Base-by-base conservation (phyloP, 345 rosid species). In the Rhizophora apiculata region DNA sequence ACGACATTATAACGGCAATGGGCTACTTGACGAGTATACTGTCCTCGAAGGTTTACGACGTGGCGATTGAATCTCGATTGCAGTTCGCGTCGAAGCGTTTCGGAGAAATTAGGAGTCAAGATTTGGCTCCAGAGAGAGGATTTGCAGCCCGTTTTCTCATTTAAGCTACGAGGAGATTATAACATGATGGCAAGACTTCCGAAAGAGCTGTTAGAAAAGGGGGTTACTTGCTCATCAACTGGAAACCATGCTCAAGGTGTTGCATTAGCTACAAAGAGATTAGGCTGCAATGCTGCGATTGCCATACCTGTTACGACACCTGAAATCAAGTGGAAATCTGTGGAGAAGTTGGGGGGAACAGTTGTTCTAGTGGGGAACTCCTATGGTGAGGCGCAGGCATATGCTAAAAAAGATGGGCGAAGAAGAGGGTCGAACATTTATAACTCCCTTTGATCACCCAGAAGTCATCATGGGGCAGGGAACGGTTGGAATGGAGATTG, bases 221-320 rank as follows among this genome's bases (percentile, higher is more conserved):
- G 13, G 43, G 13, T 9, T 37, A 37, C 8, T 37, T 37, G 10
- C 10, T 37, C 3, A 8, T 8, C 43, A 9, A 3, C 13, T 39
- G 98, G 99, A 66, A 95, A 90, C 79, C 99, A 92, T 83, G 97
- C 99, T 46, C 99, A 95, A 82, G 99, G 98, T 43, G 97, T 95
- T 60, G 99, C 99, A 13, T 83, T 92, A 57, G 74, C 98, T 70
- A 97, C 99, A 55, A 80, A 81, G 67, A 83, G 63, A 76, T 81
- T 95, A 1, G 87, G 85, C 29, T 92, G 99, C 57, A 73, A 72
- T 64, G 98, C 98, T 0, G 83, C 92, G 66, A 87, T 95, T 78
- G 96, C 68, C 63, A 92, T 95, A 97, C 99, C 98, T 67, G 75
- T 78, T 10, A 95, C 98, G 10, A 95, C 99, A 0, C 99, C 99